A percentile compares a stretch with the other conserved stretches of the same genome.
Conservation (phyloP, 164 flowering plant genomes). For the Hamamelis virginiana region DNA sequence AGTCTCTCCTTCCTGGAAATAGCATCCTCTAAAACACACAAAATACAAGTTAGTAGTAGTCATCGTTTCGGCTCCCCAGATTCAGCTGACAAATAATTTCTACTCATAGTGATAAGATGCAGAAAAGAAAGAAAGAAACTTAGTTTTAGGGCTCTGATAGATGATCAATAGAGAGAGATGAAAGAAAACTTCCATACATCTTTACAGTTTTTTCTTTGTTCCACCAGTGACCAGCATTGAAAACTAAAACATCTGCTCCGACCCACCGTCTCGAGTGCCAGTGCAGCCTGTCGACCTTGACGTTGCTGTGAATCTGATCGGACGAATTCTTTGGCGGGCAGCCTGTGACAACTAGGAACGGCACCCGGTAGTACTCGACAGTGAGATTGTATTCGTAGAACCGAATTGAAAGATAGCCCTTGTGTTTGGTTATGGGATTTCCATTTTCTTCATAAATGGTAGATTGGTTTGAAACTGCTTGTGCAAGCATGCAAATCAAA, state of each 20-base stretch:
- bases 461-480: constrained; percentile 59
- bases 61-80: too few species aligned
- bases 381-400: constrained; percentile 74
- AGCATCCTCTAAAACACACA: constrained; percentile 50
- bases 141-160: background rate
- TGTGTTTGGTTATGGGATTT: constrained; percentile 78
- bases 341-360: constrained; percentile 54
- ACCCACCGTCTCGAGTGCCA: constrained; percentile 59
- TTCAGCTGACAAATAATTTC: background rate
- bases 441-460: constrained; percentile 69
- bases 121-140: background rate
- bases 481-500: constrained; percentile 77
- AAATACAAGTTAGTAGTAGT: background rate
- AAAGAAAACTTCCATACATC: constrained; percentile 30
- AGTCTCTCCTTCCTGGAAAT: constrained; percentile 43
- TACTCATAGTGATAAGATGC: too few species aligned
- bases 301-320: constrained; percentile 24
- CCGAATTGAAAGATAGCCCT: constrained; percentile 66
- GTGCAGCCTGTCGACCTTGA: constrained; percentile 63
- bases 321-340: constrained; percentile 57
- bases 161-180: background rate
- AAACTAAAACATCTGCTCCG: constrained; percentile 68
- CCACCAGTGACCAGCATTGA: constrained; percentile 96
- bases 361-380: constrained; percentile 73
- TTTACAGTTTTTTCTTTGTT: constrained; percentile 54